phyloP scores from a whole-genome alignment of 2,329 filamentous ascomycete genomes.

The Cladobotryum mycophilum region DNA sequence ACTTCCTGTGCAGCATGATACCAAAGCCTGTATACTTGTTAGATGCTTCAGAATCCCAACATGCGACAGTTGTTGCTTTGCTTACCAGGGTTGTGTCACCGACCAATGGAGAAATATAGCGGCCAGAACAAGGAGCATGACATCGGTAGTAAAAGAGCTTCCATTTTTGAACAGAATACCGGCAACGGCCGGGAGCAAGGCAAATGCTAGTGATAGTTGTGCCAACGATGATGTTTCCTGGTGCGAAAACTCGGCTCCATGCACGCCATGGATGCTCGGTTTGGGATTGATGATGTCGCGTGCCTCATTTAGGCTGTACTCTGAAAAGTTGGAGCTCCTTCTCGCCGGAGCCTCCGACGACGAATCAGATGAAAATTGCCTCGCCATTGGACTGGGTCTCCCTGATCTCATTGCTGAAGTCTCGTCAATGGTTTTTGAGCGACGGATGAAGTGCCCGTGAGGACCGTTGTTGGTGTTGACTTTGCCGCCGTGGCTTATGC shows the following conservation, averaged over 20 bases:
- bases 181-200: slow-evolving; percentile 77
- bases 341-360: slow-evolving; percentile 39
- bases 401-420: slow-evolving; percentile 17
- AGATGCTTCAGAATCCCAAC: not conserved
- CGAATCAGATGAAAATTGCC: slow-evolving; percentile 20
- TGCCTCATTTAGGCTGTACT: slow-evolving; percentile 64
- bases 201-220: slow-evolving; percentile 74
- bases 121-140: slow-evolving; percentile 72
- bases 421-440: slow-evolving; percentile 36
- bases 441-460: slow-evolving; percentile 34
- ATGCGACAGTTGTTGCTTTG: not conserved
- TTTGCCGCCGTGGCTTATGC: slow-evolving; percentile 4
- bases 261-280: slow-evolving; percentile 29
- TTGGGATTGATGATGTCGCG: slow-evolving; percentile 57
- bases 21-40: slow-evolving; percentile 53
- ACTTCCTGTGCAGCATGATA: slow-evolving; percentile 65
- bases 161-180: slow-evolving; percentile 83
- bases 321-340: slow-evolving; percentile 72
- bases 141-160: slow-evolving; percentile 73
- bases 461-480: slow-evolving; percentile 3
- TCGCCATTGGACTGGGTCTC: slow-evolving; percentile 11
- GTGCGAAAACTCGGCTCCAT: slow-evolving; percentile 30
- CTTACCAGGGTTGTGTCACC: slow-evolving; percentile 80
- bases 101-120: slow-evolving; percentile 90
- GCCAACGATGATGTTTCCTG: slow-evolving; percentile 65